Evolutionary conservation across 129 eudicot genomes (phyloP).

Genomic region (Artemisia argyi): DNA sequence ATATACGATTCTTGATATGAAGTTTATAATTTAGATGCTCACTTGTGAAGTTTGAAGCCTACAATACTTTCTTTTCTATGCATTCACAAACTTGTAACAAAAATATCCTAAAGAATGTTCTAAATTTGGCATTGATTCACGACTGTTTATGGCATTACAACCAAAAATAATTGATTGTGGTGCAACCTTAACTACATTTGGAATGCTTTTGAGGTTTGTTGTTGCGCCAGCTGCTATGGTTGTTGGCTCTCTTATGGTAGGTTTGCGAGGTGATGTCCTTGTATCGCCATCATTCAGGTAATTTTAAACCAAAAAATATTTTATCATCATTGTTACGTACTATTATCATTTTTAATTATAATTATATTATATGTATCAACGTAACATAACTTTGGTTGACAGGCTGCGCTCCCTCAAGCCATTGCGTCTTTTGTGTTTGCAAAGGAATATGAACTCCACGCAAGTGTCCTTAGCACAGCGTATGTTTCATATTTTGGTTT

Average conservation of each 20-base stretch:
- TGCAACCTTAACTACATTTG: slow-evolving; percentile 37
- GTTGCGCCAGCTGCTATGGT: slow-evolving; percentile 54
- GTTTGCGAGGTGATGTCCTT: slow-evolving; percentile 54
- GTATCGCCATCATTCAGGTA: slow-evolving; percentile 64
- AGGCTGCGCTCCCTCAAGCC: slow-evolving; percentile 79
- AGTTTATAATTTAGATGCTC: too few relatives aligned
- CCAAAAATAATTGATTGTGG: slow-evolving; percentile 72
- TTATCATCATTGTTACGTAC: too few relatives aligned
- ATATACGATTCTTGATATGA: too few relatives aligned
- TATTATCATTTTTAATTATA: neutral
- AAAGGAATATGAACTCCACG: slow-evolving; percentile 69
- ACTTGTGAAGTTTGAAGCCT: too few relatives aligned
- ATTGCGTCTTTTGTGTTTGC: slow-evolving; percentile 59
- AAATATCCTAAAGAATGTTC: neutral
- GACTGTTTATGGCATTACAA: slow-evolving; percentile 72
- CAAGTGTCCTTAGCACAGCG: slow-evolving; percentile 70
- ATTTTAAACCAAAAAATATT: neutral
- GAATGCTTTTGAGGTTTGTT: slow-evolving; percentile 57
- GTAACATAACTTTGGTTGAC: neutral
- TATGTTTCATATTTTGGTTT: slow-evolving; percentile 28
- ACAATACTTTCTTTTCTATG: too few relatives aligned
- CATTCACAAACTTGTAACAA: too few relatives aligned
- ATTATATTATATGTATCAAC: neutral
- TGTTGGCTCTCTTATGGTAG: slow-evolving; percentile 42
- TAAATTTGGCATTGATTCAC: slow-evolving; percentile 32